These are phyloP conservation scores for Suhomyces terraborum DNA, from an alignment of 1,139 yeast genomes.

Conservation along the genomic window DNA sequence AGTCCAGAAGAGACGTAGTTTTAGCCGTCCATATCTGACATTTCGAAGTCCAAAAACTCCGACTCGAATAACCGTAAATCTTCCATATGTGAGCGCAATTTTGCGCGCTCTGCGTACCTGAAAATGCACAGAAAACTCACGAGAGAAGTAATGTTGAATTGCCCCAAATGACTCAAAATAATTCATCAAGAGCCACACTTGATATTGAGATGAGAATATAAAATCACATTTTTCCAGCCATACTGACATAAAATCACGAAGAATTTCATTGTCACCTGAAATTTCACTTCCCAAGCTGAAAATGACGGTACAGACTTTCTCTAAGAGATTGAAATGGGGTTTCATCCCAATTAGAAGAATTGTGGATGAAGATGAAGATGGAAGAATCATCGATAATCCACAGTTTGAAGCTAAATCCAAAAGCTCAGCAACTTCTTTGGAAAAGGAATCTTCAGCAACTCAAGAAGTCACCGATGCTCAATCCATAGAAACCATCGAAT, in stretches of 20 bases:
- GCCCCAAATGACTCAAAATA: neutral
- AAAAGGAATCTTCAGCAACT: slow-evolving; percentile 3
- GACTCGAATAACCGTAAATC: neutral
- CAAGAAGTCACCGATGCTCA: slow-evolving; percentile 5
- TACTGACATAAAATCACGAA: no score
- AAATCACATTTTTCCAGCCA: neutral
- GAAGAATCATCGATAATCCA: slow-evolving; percentile 3
- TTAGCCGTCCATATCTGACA: neutral
- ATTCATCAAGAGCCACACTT: slow-evolving; percentile 1
- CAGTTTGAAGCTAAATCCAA: slow-evolving; percentile 12
- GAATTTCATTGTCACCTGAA: no score
- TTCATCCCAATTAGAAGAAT: slow-evolving; percentile 48
- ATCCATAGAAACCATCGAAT: slow-evolving; percentile 33
- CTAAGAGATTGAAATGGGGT: slow-evolving; percentile 50
- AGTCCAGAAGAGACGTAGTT: no score
- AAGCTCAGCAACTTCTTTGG: slow-evolving; percentile 14
- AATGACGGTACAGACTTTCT: slow-evolving; percentile 10
- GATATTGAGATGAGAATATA: neutral
- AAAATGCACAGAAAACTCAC: no score
- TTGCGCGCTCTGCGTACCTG: no score
- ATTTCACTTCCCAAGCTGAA: no score
- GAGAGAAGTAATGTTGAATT: no score
- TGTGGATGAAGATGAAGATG: slow-evolving; percentile 39
- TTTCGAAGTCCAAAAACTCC: neutral
- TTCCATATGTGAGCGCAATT: neutral